Percentiles rank a stretch among this genome's conserved stretches.
These are phyloP conservation scores for Drechmeria coniospora DNA, from an alignment of 2,329 filamentous ascomycete genomes.

Conservation along the genomic window DNA sequence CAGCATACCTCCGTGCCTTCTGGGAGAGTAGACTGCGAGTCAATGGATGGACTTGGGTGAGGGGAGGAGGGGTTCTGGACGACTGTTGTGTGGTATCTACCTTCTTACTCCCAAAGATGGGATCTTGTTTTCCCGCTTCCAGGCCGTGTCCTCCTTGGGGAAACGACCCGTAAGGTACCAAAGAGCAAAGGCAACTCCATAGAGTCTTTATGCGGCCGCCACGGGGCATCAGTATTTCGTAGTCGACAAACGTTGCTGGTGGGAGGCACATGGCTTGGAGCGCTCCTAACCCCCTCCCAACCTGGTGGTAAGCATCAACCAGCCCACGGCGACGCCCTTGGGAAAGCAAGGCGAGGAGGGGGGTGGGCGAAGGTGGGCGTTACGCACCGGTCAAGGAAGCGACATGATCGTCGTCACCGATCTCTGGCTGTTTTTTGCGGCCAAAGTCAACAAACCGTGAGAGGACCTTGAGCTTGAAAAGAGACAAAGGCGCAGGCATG, in stretches of 20 bases:
- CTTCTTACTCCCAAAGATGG: conserved; percentile 31
- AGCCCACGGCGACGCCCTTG: no score
- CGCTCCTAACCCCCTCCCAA: no score
- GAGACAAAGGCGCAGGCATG: conserved; percentile 20
- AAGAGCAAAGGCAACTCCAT: conserved; percentile 12
- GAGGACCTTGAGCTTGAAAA: conserved; percentile 23
- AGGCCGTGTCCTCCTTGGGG: conserved; percentile 19
- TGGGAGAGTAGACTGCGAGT: conserved; percentile 4
- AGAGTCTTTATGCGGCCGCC: conserved; percentile 8
- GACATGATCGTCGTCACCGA: conserved; percentile 13
- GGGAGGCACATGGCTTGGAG: conserved; percentile 6
- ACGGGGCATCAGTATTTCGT: conserved; percentile 6
- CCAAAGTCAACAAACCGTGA: conserved; percentile 19
- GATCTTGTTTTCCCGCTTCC: conserved; percentile 10
- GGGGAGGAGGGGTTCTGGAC: no score
- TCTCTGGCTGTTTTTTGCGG: conserved; percentile 13
- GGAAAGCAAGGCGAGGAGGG: no score
- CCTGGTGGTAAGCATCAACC: no score
- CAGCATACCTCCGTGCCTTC: conserved; percentile 37
- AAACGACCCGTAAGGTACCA: conserved; percentile 10
- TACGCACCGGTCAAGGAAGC: conserved; percentile 14
- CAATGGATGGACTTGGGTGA: neutral
- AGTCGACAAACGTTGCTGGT: conserved; percentile 6
- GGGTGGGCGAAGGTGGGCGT: no score
- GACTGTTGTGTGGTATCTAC: conserved; percentile 7